Evolutionary conservation across 2,329 filamentous ascomycete genomes (phyloP).

Genomic region (Sporothrix pallida): DNA sequence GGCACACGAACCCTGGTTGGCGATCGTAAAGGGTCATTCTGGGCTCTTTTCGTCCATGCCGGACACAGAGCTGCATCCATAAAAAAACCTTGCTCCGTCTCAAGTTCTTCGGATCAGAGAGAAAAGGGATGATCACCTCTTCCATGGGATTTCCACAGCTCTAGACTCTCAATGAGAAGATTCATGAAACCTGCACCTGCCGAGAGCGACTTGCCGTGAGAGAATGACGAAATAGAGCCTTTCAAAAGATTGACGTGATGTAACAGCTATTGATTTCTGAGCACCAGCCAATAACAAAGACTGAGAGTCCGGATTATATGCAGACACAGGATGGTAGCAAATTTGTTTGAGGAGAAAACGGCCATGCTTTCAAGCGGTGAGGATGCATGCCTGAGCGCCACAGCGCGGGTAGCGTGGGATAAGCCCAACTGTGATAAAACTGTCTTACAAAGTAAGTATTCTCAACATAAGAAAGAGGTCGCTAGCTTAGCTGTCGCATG

Average conservation of each 20-base stretch:
- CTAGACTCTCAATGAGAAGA: not conserved
- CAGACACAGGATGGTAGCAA: not conserved
- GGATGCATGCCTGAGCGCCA: not conserved
- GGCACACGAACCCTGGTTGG: conserved; percentile 4
- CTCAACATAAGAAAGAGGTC: no score
- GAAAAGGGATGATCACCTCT: not conserved
- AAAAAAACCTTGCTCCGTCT: not conserved
- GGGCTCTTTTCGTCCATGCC: not conserved
- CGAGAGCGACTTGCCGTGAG: not conserved
- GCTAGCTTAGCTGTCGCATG: no score
- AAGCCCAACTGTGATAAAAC: not conserved
- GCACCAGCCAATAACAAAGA: not conserved
- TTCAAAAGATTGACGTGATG: not conserved
- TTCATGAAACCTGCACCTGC: conserved; percentile 15
- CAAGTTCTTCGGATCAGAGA: not conserved
- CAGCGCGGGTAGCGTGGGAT: not conserved
- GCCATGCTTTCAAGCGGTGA: not conserved
- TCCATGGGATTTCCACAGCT: not conserved
- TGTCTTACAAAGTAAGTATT: not conserved
- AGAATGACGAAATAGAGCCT: not conserved
- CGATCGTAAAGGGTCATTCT: not conserved
- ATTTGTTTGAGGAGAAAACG: not conserved
- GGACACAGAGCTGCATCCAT: not conserved
- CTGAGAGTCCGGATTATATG: not conserved
- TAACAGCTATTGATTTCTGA: no score